Conservation (phyloP, 441 rosid genomes). For the Euphorbia celastroides region DNA sequence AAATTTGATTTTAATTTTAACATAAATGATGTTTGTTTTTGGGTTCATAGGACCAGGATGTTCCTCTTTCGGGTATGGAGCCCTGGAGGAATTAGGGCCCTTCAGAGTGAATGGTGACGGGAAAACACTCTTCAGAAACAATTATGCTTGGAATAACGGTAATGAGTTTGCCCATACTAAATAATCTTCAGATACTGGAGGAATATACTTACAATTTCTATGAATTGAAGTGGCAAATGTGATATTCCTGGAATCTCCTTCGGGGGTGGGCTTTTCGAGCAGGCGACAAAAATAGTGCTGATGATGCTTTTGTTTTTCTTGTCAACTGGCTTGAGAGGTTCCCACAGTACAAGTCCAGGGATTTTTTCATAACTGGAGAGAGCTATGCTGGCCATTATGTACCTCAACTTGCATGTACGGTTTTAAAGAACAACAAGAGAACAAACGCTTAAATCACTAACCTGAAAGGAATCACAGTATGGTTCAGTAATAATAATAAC, state of each 20-base stretch:
- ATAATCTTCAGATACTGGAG: too few relatives aligned
- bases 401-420: conserved; percentile 35
- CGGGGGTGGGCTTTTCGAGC: conserved; percentile 33
- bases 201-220: background rate
- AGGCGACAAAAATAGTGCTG: conserved; percentile 25
- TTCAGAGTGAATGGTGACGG: conserved; percentile 30
- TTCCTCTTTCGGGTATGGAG: conserved; percentile 36
- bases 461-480: conserved; percentile 35
- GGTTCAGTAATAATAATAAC: background rate
- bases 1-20: too few relatives aligned
- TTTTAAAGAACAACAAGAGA: conserved; percentile 24
- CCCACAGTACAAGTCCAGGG: conserved; percentile 31
- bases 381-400: too few relatives aligned
- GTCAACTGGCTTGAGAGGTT: conserved; percentile 39
- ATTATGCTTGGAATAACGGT: conserved; percentile 37
- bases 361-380: conserved; percentile 34
- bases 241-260: conserved; percentile 35
- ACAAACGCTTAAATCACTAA: conserved; percentile 19
- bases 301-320: conserved; percentile 26
- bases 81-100: conserved; percentile 41
- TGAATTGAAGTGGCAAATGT: conserved; percentile 25
- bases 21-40: background rate
- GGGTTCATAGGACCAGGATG: conserved; percentile 32
- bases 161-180: background rate
- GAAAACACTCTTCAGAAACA: conserved; percentile 26